Percentiles rank a stretch among this genome's conserved stretches.
phyloP scores from a whole-genome alignment of 2,329 filamentous ascomycete species.

The Cytospora piceicola region DNA sequence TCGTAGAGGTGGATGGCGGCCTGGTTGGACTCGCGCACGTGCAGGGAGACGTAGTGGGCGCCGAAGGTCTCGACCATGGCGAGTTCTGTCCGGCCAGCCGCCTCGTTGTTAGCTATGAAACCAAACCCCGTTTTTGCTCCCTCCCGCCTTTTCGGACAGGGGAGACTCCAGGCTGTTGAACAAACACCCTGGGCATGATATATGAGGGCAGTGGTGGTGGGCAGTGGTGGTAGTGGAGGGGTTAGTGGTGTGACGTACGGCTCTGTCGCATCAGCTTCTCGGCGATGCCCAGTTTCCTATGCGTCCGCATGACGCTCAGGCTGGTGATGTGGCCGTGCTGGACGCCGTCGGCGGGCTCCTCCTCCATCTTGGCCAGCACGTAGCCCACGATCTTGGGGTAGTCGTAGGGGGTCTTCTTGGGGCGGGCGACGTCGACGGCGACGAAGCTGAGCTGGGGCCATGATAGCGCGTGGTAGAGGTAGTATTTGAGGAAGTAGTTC shows the following conservation, averaged over 20 bases:
- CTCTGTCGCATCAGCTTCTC: slow-evolving; percentile 98
- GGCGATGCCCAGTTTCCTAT: slow-evolving; percentile 85
- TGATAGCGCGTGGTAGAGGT: slow-evolving; percentile 96
- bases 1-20: slow-evolving; percentile 92
- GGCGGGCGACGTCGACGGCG: slow-evolving; percentile 86
- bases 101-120: background rate
- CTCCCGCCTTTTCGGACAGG: no score
- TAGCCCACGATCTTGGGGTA: slow-evolving; percentile 98
- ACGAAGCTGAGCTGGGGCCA: slow-evolving; percentile 98
- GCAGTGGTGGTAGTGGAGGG: no score
- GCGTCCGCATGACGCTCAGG: slow-evolving; percentile 94
- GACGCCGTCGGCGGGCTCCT: slow-evolving; percentile 88
- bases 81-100: slow-evolving; percentile 61
- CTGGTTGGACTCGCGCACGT: slow-evolving; percentile 92
- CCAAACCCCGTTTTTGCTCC: no score
- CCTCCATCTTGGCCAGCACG: slow-evolving; percentile 99
- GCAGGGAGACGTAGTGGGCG: slow-evolving; percentile 90
- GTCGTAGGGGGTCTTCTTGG: slow-evolving; percentile 77
- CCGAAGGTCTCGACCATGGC: slow-evolving; percentile 96
- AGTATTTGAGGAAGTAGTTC: slow-evolving; percentile 99
- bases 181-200: no score
- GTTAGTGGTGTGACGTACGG: slow-evolving; percentile 61
- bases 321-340: slow-evolving; percentile 96
- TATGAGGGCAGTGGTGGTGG: no score
- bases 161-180: no score